Evolutionary conservation across 2,329 filamentous ascomycete species (phyloP).

Genomic region (Metarhizium brunneum): DNA sequence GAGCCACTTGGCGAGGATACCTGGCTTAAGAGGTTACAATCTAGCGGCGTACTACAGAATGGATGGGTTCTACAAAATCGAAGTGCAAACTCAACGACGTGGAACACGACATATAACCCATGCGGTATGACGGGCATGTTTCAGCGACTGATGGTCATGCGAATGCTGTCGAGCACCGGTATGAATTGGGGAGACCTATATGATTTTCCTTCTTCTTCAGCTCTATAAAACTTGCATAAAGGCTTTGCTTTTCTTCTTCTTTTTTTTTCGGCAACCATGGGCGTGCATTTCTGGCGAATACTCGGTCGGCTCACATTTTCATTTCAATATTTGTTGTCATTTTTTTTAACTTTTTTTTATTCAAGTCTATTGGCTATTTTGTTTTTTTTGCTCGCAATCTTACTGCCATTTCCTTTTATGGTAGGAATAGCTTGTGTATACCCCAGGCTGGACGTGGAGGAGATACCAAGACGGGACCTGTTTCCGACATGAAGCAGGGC

Average conservation of each 20-base stretch:
- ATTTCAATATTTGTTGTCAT: background rate
- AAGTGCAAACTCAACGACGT: background rate
- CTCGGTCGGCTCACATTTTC: background rate
- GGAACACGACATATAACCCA: background rate
- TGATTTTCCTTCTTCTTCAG: background rate
- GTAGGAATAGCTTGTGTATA: slow-evolving; percentile 6
- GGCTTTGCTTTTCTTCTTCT: background rate
- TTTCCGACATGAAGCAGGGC: background rate
- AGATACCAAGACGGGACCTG: slow-evolving; percentile 11
- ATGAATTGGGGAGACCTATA: background rate
- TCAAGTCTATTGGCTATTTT: background rate
- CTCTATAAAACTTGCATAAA: background rate
- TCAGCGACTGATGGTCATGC: background rate
- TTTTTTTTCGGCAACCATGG: background rate
- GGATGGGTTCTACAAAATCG: background rate
- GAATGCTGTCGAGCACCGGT: background rate
- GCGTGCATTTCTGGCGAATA: background rate
- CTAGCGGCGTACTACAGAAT: background rate
- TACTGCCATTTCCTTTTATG: background rate
- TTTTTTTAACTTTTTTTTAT: background rate
- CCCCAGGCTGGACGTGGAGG: slow-evolving; percentile 12
- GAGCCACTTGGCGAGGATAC: background rate
- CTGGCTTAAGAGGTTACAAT: background rate
- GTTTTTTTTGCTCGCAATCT: background rate
- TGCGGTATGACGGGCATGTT: background rate